Percentiles rank a stretch among this genome's conserved stretches.
These are phyloP conservation scores for Lichtheimia ramosa DNA, from an alignment of 371 early-diverging fungal species.

Conservation along the genomic window DNA sequence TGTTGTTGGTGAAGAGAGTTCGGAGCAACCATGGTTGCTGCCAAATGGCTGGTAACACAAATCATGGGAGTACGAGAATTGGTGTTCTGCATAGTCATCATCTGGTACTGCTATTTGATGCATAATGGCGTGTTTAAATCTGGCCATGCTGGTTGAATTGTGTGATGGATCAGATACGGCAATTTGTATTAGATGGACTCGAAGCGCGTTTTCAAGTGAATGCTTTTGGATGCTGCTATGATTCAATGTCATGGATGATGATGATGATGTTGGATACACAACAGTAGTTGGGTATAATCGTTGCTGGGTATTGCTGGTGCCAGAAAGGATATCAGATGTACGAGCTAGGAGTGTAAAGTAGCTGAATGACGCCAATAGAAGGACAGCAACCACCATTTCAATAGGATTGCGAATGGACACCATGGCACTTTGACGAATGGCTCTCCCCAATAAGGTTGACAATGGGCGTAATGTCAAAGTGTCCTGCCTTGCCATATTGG, in stretches of 20 bases:
- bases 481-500: not conserved
- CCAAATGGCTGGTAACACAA: constrained; percentile 35
- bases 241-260: not conserved
- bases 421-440: constrained; percentile 20
- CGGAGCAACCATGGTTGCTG: constrained; percentile 28
- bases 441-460: constrained; percentile 20
- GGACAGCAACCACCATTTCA: constrained; percentile 75
- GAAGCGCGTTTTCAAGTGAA: constrained; percentile 42
- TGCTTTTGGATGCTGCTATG: not conserved
- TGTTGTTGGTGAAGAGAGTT: constrained; percentile 27
- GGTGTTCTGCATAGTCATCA: constrained; percentile 14
- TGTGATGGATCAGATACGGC: constrained; percentile 34
- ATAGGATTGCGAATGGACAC: constrained; percentile 67
- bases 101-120: constrained; percentile 44
- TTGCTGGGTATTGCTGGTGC: constrained; percentile 29
- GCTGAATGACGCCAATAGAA: constrained; percentile 72
- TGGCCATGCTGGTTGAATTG: constrained; percentile 39
- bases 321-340: constrained; percentile 69
- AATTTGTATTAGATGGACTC: constrained; percentile 57
- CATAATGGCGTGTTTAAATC: constrained; percentile 51
- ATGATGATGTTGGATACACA: not conserved
- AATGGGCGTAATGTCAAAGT: not conserved
- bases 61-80: constrained; percentile 33
- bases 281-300: constrained; percentile 56
- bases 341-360: constrained; percentile 74